phyloP scores from a whole-genome alignment of 2,329 filamentous ascomycete species.

The Parafenestella ontariensis region DNA sequence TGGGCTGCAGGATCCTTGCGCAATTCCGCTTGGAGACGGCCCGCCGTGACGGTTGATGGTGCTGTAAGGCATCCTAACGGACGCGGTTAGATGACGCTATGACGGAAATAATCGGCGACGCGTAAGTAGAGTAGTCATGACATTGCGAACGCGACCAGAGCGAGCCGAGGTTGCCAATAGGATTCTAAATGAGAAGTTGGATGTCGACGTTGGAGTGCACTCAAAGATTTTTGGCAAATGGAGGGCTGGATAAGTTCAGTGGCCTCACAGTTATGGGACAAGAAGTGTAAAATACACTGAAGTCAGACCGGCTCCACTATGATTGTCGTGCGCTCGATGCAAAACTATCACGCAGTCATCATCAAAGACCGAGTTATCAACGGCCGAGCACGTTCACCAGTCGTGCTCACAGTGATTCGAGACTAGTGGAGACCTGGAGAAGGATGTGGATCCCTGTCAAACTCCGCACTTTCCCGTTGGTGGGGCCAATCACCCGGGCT shows the following conservation, averaged over 20 bases:
- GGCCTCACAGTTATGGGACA: too few species aligned
- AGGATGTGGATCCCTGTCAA: conserved; percentile 13
- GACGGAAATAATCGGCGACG: conserved; percentile 26
- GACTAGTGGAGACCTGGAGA: not conserved
- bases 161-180: conserved; percentile 14
- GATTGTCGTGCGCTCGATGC: too few species aligned
- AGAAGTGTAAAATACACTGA: too few species aligned
- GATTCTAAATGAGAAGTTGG: conserved; percentile 24
- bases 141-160: conserved; percentile 27
- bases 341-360: too few species aligned
- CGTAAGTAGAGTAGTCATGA: conserved; percentile 19
- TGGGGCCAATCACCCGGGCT: conserved; percentile 1
- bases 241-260: too few species aligned
- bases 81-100: conserved; percentile 14
- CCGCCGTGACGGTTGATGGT: conserved; percentile 19
- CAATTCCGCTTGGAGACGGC: too few species aligned
- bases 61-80: conserved; percentile 25
- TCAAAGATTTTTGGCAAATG: too few species aligned
- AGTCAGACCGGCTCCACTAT: too few species aligned
- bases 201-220: too few species aligned
- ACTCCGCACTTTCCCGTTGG: not conserved
- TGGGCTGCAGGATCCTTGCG: too few species aligned
- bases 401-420: conserved; percentile 5
- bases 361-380: too few species aligned
- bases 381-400: too few species aligned